Evolutionary conservation across 257 asterid species (phyloP), one percentile per base, ranked within the genome.

Genomic region (Paraleonurus japonicus): DNA sequence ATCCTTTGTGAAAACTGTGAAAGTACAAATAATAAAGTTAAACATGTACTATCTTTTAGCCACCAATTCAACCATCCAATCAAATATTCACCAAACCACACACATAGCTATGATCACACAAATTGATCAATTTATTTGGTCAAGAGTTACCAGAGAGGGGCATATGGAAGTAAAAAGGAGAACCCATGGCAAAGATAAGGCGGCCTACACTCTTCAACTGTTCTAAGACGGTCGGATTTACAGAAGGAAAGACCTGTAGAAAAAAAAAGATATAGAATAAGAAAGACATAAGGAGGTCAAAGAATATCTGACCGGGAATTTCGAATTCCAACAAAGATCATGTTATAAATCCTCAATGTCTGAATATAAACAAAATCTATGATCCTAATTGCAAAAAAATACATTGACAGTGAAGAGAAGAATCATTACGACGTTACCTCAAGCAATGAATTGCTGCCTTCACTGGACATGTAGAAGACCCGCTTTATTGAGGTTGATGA

Each of bases 381-480:
- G 15, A 39, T 2, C 2, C 47, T 1, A n/a, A 4, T 39, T 39
- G 15, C 12, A n/a, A 39, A 39, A 8, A 39, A 39, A 20, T 61
- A 11, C 64, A 61, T 19, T 12, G 19, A 50, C 58, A 54, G 37
- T 35, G 20, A 61, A 5, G 47, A 77, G 45, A 41, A 75, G 45
- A 41, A 75, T 59, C 32, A 68, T 57, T 35, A 9, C 2, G 2
- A 8, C 41, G 70, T 70, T 82, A 93, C 98, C 97, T 93, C 98
- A 69, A 90, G 97, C 85, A 90, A 78, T 70, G 89, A 85, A 80
- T 93, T 89, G 87, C 86, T 82, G 61, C 98, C 97, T 85, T 93
- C 98, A 66, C 97, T 93, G 64, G 98, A 93, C 96, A 93, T 90
- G 85, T 93, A 93, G 81, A 93, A 93, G 28, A 93, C 88, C 70